Conservation (phyloP, 192 early-diverging fungal genomes). For the Linnemannia elongata region DNA sequence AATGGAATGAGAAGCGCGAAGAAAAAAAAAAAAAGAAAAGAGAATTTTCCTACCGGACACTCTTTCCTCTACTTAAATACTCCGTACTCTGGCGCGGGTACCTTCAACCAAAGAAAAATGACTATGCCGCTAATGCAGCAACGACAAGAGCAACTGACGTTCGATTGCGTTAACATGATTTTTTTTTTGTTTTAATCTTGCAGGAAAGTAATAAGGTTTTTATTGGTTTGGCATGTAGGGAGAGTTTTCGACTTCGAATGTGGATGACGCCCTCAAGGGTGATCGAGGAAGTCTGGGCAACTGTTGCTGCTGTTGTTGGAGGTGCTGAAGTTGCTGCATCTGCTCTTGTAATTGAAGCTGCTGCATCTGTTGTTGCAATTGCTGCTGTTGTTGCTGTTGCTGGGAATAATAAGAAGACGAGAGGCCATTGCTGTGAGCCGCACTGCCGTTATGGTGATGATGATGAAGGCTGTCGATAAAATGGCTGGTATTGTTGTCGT, state of each 20-base stretch:
- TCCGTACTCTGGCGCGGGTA: too few relatives aligned
- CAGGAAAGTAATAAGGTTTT: neutral
- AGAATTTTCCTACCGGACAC: neutral
- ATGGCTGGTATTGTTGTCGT: neutral
- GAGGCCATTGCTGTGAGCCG: neutral
- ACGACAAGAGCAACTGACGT: neutral
- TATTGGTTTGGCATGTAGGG: neutral
- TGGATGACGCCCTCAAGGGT: slow-evolving; percentile 4
- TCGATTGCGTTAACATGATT: neutral
- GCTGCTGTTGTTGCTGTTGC: neutral
- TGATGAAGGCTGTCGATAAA: neutral
- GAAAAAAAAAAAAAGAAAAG: too few relatives aligned
- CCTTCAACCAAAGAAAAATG: too few relatives aligned
- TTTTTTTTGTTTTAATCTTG: neutral
- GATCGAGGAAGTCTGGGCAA: slow-evolving; percentile 20
- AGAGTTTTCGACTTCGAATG: neutral
- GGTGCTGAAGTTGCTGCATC: neutral
- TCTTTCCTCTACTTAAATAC: too few relatives aligned
- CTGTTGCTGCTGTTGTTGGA: neutral
- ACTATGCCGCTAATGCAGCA: neutral
- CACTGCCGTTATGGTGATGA: neutral
- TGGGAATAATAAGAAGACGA: neutral
- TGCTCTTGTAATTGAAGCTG: neutral
- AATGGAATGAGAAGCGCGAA: neutral
- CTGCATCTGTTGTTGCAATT: neutral